Evolutionary conservation across 1,284 basidiomycete species (phyloP), one percentile per base, ranked within the genome.

Genomic region (Microbotryum intermedium): DNA sequence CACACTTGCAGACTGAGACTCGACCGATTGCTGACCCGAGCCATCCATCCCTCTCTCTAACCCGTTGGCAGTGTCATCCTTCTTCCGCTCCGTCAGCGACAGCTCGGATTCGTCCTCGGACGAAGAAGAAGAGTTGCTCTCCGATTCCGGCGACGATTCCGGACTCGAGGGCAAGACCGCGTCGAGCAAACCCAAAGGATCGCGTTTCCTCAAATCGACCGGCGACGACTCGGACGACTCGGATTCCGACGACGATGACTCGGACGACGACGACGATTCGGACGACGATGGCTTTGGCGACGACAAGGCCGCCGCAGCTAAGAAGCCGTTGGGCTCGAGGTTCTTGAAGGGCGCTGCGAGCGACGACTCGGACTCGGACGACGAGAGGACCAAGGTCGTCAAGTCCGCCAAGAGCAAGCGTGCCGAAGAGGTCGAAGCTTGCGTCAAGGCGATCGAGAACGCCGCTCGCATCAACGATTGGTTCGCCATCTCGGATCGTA

Each of bases 401-500:
- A 88, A 89, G 74, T 90, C 87, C 71, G 91, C 90, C 47, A 85
- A 85, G 71, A 88, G 90, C 75, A 91, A 89, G 75, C 80, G 90
- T 53, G 74, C 88, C 69, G 89, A 87, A 62, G 88, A 92, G 78
- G 90, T 94, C 81, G 88, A 90, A 76, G 83, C 83, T 2, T 87
- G 87, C 13, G 88, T 90, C 56, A 90, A 88, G 77, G 81, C 80
- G 53, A 94, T 98, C 77, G 90, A 95, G 59, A 98, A 98, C 75
- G 92, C 87, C 28, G 80, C 91, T 69, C 94, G 92, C 79, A 94
- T 93, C 71, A 91, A 90, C 70, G 92, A 99, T 77, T 99, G 95
- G 95, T 86, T 87, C 25, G 85, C 85, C 42, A 95, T 93, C 71
- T 88, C 86, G 49, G 86, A 83, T 69, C 91, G 91, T 91, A 68